Evolutionary conservation across 2,329 filamentous ascomycete genomes (phyloP), one percentile per base, ranked within the genome.

Genomic region (Colletotrichum phormii): DNA sequence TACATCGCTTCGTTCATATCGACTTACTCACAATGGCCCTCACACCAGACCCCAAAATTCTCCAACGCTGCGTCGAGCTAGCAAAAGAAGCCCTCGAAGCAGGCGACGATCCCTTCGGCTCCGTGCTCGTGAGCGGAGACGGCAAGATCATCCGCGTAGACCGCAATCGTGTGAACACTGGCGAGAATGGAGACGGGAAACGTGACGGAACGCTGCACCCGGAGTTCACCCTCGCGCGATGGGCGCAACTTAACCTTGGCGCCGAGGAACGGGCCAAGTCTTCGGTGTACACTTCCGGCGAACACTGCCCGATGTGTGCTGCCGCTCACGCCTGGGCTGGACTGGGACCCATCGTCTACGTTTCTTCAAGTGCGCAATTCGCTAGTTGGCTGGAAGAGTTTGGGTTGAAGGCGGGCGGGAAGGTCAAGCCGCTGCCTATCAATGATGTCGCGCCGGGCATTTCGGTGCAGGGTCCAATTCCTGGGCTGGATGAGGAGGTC

Each of bases 301-400:
- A 83, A 73, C 81, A 82, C 69, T 83, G 81, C 73, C 73, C 80
- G 58, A 83, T 83, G 81, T 83, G 81, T 54, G 77, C 81, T 4
- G 77, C 80, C 1, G 80, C 80, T 1, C 81, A 83, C 49, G 81
- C 79, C 1, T 82, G 79, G 71, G 79, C 77, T 4, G 81, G 81
- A 0, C 74, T 83, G 18, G 81, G 81, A 1, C 77, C 77, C 37
- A 82, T 83, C 29, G 78, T 83, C 12, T 83, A 80, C 63, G 77
- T 76, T 4, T 76, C 78, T 2, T 82, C 81, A 0, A 77, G 81
- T 8, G 67, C 69, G 18, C 80, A 82, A 66, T 76, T 78, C 15
- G 67, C 68, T 12, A 59, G 62, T 15, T 82, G 81, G 81, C 73
- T 75, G 73, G 55, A 53, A 0, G 80, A 82, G 65, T 77, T 79